Conservation (phyloP, 75 land plant species). For the Pinus tabuliformis region DNA sequence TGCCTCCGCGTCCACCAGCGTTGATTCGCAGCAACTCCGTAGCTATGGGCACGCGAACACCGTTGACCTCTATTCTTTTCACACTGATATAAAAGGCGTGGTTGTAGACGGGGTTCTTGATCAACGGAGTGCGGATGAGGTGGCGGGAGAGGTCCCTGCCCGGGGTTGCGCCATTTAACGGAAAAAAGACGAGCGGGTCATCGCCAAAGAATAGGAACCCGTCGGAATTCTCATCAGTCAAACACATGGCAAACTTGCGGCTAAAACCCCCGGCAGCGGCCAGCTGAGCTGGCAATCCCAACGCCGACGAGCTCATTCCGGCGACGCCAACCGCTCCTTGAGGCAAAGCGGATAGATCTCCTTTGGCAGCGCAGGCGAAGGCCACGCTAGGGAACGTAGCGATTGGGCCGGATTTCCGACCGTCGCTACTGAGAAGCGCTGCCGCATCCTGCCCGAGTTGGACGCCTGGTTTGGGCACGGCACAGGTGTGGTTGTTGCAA, state of each 20-base stretch:
- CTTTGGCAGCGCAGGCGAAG: slow-evolving; percentile 26
- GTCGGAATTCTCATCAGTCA: too few relatives aligned
- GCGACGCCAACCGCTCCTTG: slow-evolving; percentile 13
- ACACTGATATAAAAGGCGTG: slow-evolving; percentile 6
- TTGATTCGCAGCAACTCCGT: not conserved
- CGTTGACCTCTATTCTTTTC: not conserved
- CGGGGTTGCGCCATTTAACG: not conserved
- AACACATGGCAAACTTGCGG: too few relatives aligned
- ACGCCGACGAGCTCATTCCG: slow-evolving; percentile 13
- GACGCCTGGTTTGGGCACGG: not conserved
- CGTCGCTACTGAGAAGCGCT: slow-evolving; percentile 14
- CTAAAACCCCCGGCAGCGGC: not conserved
- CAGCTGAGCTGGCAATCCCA: slow-evolving; percentile 26
- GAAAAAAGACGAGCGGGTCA: not conserved
- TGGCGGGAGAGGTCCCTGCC: not conserved
- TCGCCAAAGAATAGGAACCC: not conserved
- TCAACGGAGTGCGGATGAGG: slow-evolving; percentile 11
- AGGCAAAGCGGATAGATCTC: too few relatives aligned
- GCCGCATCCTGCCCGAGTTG: slow-evolving; percentile 24
- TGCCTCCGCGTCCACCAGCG: too few relatives aligned
- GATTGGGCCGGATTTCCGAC: not conserved
- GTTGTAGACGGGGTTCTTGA: not conserved
- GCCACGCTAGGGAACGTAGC: slow-evolving; percentile 20
- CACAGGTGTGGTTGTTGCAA: too few relatives aligned
- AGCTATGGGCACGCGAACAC: not conserved